Evolutionary conservation across 1,139 yeast species (phyloP), one percentile per base, ranked within the genome.

Genomic region (Petasospora rhodanensis): DNA sequence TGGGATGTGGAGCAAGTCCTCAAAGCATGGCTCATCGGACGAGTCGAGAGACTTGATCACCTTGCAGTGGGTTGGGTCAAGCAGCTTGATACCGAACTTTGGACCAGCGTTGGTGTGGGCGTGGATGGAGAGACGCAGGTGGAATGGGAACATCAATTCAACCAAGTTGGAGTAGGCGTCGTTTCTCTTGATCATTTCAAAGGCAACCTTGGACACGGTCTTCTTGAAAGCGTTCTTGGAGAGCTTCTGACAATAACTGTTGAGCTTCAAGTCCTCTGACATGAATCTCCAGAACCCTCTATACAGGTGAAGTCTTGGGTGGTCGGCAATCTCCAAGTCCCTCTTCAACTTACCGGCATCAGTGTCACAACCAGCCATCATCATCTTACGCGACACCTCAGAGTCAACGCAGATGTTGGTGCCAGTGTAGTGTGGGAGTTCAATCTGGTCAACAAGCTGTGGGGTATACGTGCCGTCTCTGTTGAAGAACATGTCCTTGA

Each of bases 81-180:
- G 66, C 24, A 75, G 61, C 36, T 62, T 66, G 29, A 76, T 62
- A 11, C 80, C 81, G 54, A 59, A 75, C 48, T 75, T 75, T 7
- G 81, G 81, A 1, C 80, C 81, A 21, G 60, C 45, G 42, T 74
- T 75, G 26, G 57, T 63, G 50, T 76, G 81, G 0, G 80, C 79
- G 51, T 76, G 82, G 39, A 76, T 75, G 8, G 80, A 74, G 26
- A 75, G 59, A 43, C 82, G 62, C 49, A 75, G 53, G 46, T 73
- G 79, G 49, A 70, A 71, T 6, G 82, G 82, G 38, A 76, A 74
- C 31, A 74, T 54, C 42, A 75, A 56, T 41, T 75, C 81, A 28
- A 76, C 79, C 49, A 75, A 59, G 49, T 76, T 76, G 4, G 80
- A 75, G 47, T 76, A 75, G 6, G 82, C 81, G 49, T 76, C 82